Evolutionary conservation across 768 basidiomycete species (phyloP).

Genomic region (Albatrellus ellisii): DNA sequence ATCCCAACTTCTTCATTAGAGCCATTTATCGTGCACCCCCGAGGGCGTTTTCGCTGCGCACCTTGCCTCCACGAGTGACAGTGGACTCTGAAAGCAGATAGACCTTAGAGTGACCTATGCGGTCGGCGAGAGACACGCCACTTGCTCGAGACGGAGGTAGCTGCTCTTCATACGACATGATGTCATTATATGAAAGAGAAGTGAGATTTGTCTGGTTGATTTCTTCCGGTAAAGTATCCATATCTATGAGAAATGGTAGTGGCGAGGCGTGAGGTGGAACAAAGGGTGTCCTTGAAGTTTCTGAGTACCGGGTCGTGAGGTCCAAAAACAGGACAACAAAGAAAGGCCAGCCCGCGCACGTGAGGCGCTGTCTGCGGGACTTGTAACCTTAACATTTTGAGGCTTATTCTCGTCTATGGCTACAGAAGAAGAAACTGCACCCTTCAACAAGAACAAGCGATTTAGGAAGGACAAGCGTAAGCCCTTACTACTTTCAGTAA

Average conservation of each 20-base stretch:
- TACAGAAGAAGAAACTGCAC: neutral
- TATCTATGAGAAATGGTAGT: no score
- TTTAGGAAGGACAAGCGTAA: conserved; percentile 93
- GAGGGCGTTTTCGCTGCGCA: conserved; percentile 39
- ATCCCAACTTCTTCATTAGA: conserved; percentile 29
- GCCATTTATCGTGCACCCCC: conserved; percentile 22
- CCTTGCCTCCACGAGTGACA: conserved; percentile 54
- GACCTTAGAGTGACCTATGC: conserved; percentile 65
- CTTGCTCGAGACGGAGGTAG: conserved; percentile 21
- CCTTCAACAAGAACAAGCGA: conserved; percentile 73
- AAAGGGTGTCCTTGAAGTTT: no score
- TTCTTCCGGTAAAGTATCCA: neutral
- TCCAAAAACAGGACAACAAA: no score
- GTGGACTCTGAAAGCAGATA: conserved; percentile 63
- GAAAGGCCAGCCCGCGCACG: no score
- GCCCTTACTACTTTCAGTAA: conserved; percentile 20
- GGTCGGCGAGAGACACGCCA: conserved; percentile 33
- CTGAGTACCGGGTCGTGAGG: no score
- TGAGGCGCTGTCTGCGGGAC: no score
- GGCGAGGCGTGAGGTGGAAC: no score
- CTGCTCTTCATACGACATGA: conserved; percentile 45
- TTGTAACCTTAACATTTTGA: no score
- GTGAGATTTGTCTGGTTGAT: conserved; percentile 3
- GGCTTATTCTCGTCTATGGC: neutral
- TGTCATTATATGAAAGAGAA: conserved; percentile 46